phyloP scores from a whole-genome alignment of 495 filamentous ascomycete species.

The Neurospora sp. region DNA sequence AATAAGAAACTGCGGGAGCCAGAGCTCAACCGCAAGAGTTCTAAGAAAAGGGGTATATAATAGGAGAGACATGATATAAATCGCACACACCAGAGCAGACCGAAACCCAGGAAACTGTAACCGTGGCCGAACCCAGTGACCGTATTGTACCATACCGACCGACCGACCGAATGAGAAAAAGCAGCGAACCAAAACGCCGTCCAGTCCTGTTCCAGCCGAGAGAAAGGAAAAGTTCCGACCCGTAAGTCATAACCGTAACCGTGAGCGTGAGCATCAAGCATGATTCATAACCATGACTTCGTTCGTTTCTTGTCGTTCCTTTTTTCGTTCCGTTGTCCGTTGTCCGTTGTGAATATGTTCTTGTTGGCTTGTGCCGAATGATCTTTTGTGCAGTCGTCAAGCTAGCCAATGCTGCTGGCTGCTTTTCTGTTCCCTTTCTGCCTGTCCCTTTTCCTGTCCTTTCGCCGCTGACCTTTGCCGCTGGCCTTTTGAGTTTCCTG shows the following conservation, averaged over 20 bases:
- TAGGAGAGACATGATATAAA: not conserved
- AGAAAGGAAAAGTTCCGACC: too few species aligned
- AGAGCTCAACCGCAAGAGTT: constrained; percentile 6
- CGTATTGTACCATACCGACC: not conserved
- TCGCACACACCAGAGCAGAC: too few species aligned
- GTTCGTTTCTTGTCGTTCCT: not conserved
- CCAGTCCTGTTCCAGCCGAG: too few species aligned
- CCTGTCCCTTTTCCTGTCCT: not conserved
- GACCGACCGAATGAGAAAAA: too few species aligned
- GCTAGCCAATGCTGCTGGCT: not conserved
- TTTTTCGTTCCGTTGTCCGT: not conserved
- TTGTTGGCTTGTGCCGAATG: not conserved
- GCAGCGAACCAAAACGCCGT: too few species aligned
- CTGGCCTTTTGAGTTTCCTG: not conserved
- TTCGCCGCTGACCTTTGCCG: not conserved
- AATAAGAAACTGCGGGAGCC: constrained; percentile 1
- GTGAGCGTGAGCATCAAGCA: not conserved
- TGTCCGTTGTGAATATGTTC: not conserved
- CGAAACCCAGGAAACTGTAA: too few species aligned
- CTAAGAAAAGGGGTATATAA: not conserved
- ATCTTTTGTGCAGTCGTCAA: not conserved
- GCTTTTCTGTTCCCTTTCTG: too few species aligned
- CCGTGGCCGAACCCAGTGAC: not conserved
- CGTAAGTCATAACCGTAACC: too few species aligned
- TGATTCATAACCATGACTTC: not conserved